Evolutionary conservation across 2,329 filamentous ascomycete genomes (phyloP).

Genomic region (Fusarium lateritium): DNA sequence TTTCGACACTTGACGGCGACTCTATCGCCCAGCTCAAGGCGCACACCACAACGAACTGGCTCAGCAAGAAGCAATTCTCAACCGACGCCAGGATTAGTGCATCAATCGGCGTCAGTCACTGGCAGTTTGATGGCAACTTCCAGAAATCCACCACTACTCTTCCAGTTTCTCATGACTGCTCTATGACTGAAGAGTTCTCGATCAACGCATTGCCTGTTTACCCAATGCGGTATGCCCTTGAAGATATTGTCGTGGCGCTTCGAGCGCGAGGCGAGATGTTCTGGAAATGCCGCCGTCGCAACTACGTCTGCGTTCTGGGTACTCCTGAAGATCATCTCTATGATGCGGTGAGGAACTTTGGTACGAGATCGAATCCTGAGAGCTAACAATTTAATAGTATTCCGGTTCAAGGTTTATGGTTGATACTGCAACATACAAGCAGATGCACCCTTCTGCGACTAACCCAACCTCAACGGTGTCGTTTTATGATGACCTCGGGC

Average conservation of each 20-base stretch:
- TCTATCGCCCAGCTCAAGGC: neutral
- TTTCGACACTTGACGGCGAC: accelerated
- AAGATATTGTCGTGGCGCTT: accelerated
- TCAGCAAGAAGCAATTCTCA: neutral
- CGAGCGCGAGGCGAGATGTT: neutral
- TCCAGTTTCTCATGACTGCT: accelerated
- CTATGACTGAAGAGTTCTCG: neutral
- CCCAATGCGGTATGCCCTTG: accelerated
- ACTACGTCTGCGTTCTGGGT: neutral
- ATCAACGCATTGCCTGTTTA: neutral
- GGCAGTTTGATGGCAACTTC: neutral
- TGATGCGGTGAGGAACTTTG: neutral
- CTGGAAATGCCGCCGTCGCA: neutral
- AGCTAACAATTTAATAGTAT: neutral
- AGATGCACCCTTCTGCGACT: neutral
- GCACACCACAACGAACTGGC: neutral
- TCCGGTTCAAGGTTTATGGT: conserved; percentile 2
- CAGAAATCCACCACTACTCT: neutral
- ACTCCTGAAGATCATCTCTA: accelerated
- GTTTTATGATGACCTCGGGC: accelerated
- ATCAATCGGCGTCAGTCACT: accelerated
- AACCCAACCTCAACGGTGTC: accelerated
- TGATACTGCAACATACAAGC: neutral
- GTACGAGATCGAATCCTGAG: too few relatives aligned
- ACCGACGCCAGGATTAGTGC: neutral